Evolutionary conservation across 306 rosid species (phyloP).

Genomic region (Fragaria nilgerrensis): DNA sequence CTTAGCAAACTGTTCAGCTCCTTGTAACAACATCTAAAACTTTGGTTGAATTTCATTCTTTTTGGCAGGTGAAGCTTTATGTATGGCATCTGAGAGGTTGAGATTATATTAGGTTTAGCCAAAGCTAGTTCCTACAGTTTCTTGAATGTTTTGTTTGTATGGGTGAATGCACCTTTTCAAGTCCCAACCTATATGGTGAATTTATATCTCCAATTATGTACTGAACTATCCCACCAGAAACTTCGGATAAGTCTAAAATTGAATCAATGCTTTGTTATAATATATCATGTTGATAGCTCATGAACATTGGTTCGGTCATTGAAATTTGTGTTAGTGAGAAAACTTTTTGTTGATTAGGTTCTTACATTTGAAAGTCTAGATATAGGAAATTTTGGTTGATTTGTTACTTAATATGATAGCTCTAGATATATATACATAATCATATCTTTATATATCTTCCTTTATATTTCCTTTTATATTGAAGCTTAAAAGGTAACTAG

Average conservation of each 20-base stretch:
- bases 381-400: slow-evolving; percentile 2
- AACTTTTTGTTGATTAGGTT: slow-evolving; percentile 1
- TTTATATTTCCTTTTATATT: not conserved
- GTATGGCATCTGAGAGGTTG: not conserved
- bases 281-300: not conserved
- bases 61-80: slow-evolving; percentile 13
- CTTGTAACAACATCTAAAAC: not conserved
- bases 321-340: not conserved
- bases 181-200: not conserved
- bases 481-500: slow-evolving; percentile 11
- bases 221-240: not conserved
- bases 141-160: slow-evolving; percentile 12
- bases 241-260: not conserved
- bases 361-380: not conserved
- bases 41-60: not conserved
- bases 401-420: slow-evolving; percentile 8
- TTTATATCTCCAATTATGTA: not conserved
- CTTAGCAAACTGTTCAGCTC: not conserved
- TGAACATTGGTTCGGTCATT: slow-evolving; percentile 1
- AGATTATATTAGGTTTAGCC: slow-evolving; percentile 14
- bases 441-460: not conserved
- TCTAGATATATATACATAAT: not conserved
- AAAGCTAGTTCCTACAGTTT: slow-evolving; percentile 3
- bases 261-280: not conserved
- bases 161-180: not conserved